Conservation (phyloP, 768 basidiomycete species). For the Rubroboletus pulcherrimus region DNA sequence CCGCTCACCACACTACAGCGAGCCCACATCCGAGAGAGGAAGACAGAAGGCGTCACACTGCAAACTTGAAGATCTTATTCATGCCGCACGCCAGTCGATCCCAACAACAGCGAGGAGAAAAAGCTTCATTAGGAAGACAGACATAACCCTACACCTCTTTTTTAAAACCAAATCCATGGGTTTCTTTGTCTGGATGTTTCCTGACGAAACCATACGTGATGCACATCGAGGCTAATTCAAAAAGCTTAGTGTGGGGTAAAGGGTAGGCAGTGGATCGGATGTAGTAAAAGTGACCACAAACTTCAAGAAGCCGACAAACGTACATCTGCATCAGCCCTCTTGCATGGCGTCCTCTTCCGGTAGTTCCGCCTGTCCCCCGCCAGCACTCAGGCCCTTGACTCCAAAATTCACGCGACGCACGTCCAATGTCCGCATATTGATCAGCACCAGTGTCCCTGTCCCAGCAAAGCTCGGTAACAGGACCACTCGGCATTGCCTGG, state of each 20-base stretch:
- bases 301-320: background rate
- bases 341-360: conserved; percentile 21
- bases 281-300: background rate
- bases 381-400: conserved; percentile 35
- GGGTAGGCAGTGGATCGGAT: background rate
- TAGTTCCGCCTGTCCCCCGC: conserved; percentile 10
- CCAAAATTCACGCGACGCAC: conserved; percentile 61
- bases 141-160: background rate
- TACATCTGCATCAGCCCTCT: conserved; percentile 17
- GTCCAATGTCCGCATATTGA: conserved; percentile 75
- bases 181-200: background rate
- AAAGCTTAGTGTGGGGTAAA: background rate
- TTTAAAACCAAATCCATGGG: no score
- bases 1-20: no score
- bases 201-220: background rate
- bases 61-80: background rate
- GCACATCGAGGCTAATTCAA: background rate
- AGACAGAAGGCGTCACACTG: no score
- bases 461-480: conserved; percentile 78
- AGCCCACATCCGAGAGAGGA: no score
- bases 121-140: background rate
- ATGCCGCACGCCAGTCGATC: no score
- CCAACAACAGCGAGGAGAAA: no score
- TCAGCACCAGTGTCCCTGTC: conserved; percentile 72
- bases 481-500: conserved; percentile 62